Evolutionary conservation across 2,329 filamentous ascomycete species (phyloP).

Genomic region (Ophiocordyceps polyrhachis-furcata): DNA sequence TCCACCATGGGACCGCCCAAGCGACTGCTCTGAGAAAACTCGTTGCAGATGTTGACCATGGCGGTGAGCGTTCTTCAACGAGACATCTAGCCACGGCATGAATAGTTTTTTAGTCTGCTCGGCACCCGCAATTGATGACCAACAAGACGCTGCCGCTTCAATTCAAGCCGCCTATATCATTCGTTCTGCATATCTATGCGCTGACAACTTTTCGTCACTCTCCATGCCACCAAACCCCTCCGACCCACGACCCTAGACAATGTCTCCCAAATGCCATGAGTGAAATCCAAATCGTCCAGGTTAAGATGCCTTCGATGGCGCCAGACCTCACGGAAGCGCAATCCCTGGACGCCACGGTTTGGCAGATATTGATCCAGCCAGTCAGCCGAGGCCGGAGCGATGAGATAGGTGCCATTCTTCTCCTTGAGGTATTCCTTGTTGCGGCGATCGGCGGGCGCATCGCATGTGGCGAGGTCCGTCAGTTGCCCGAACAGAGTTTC

Average conservation of each 20-base stretch:
- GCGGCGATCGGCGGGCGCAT: slow-evolving; percentile 35
- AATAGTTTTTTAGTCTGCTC: not conserved
- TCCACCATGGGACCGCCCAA: slow-evolving; percentile 98
- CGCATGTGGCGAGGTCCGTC: slow-evolving; percentile 40
- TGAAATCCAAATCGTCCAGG: slow-evolving; percentile 65
- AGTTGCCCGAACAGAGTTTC: slow-evolving; percentile 40
- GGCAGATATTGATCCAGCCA: slow-evolving; percentile 46
- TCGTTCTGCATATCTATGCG: not conserved
- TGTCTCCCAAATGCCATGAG: slow-evolving; percentile 57
- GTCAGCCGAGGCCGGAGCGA: slow-evolving; percentile 53
- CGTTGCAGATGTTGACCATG: not conserved
- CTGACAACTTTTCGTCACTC: slow-evolving; percentile 42
- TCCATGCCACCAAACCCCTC: slow-evolving; percentile 42
- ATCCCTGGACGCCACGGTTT: slow-evolving; percentile 37
- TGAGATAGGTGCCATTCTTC: slow-evolving; percentile 46
- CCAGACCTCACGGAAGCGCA: slow-evolving; percentile 55
- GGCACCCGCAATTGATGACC: not conserved
- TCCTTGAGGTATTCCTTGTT: slow-evolving; percentile 39
- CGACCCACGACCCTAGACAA: slow-evolving; percentile 47
- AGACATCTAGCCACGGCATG: not conserved
- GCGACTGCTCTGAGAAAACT: slow-evolving; percentile 74
- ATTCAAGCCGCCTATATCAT: not conserved
- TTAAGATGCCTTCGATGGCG: slow-evolving; percentile 50
- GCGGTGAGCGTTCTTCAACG: not conserved
- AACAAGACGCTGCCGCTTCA: not conserved